Percentiles rank a stretch among this genome's conserved stretches.
These are phyloP conservation scores for Camellia oleifera DNA, from an alignment of 179 eudicot genomes.

Conservation along the genomic window DNA sequence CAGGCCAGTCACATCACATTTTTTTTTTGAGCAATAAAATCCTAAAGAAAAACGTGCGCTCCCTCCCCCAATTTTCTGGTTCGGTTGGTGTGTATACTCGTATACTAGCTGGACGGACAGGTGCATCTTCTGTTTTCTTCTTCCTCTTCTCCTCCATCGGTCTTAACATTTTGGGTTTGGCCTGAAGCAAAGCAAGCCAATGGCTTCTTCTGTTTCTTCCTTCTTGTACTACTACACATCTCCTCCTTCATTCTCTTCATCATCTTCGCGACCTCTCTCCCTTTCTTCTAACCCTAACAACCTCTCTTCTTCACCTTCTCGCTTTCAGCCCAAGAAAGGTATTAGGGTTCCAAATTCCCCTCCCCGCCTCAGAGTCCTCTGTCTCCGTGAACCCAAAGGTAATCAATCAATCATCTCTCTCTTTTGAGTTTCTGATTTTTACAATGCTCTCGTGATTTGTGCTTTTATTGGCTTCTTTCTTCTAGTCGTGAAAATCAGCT, in stretches of 20 bases:
- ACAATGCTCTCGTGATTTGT: neutral
- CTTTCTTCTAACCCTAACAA: constrained; percentile 8
- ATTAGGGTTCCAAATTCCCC: constrained; percentile 15
- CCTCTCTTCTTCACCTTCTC: neutral
- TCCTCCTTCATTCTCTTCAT: neutral
- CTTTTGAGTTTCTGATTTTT: neutral
- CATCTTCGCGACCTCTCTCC: neutral
- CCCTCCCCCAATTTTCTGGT: neutral
- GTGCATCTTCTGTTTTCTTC: too few relatives aligned
- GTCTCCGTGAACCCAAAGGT: constrained; percentile 26
- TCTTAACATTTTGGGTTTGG: neutral
- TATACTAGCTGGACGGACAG: neutral
- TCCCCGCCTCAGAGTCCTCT: constrained; percentile 15
- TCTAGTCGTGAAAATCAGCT: too few relatives aligned
- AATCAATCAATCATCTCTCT: neutral
- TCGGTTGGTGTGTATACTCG: neutral
- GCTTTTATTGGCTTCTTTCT: neutral
- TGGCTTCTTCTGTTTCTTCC: constrained; percentile 12
- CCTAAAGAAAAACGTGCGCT: too few relatives aligned
- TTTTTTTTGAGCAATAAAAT: too few relatives aligned
- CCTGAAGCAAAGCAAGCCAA: neutral
- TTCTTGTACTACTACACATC: neutral
- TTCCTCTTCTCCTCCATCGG: neutral
- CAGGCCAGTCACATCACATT: too few relatives aligned
- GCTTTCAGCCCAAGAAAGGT: constrained; percentile 10